Conservation (phyloP, 2,329 filamentous ascomycete genomes). For the Reticulascus tulasneorum region DNA sequence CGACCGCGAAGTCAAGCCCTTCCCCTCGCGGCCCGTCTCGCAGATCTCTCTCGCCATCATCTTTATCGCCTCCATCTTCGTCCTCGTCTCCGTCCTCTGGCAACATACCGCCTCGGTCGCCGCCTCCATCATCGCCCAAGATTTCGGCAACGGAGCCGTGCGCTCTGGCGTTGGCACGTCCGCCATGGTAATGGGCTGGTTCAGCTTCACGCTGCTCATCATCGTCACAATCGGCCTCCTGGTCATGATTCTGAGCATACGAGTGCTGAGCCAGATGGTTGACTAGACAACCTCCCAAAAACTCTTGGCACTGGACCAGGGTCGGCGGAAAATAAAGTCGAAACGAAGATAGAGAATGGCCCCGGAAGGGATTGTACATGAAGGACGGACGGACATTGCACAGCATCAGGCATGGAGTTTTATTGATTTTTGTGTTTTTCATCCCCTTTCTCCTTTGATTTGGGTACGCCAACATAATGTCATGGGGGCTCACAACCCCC, state of each 20-base stretch:
- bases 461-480: too few relatives aligned
- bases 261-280: conserved; percentile 63
- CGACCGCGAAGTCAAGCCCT: conserved; percentile 88
- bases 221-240: conserved; percentile 92
- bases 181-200: conserved; percentile 97
- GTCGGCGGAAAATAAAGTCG: conserved; percentile 6
- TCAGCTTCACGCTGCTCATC: conserved; percentile 88
- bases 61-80: conserved; percentile 69
- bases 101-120: conserved; percentile 96
- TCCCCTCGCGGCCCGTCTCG: conserved; percentile 86
- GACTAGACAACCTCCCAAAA: conserved; percentile 3
- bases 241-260: conserved; percentile 94
- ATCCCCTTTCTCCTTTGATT: too few relatives aligned
- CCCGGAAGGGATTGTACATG: background rate
- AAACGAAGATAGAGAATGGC: background rate
- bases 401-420: too few relatives aligned
- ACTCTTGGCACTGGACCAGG: too few relatives aligned
- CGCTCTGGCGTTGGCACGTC: conserved; percentile 84
- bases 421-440: too few relatives aligned
- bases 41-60: conserved; percentile 92
- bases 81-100: conserved; percentile 76
- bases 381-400: too few relatives aligned
- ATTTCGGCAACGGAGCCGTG: conserved; percentile 86
- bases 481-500: too few relatives aligned
- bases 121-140: conserved; percentile 87